Percentiles rank a stretch among this genome's conserved stretches.
Evolutionary conservation across 164 flowering plant genomes (phyloP).

Genomic region (Annona cherimola): DNA sequence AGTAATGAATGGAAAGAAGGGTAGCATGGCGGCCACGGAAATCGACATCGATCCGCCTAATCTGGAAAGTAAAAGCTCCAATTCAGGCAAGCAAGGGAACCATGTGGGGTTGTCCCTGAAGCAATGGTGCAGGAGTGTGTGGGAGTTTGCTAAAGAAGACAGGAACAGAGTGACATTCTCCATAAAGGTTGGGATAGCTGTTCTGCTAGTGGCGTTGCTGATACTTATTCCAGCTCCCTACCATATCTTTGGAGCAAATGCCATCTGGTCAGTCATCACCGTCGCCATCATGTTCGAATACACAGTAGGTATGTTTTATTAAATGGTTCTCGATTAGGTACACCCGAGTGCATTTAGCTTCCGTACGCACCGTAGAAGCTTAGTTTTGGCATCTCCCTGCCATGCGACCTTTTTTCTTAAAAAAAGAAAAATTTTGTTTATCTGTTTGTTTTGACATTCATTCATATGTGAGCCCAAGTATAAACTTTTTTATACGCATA

Average conservation of each 20-base stretch:
- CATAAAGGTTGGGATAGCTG: conserved; percentile 71
- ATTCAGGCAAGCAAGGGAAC: conserved; percentile 15
- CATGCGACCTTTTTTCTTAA: no score
- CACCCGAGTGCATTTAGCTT: no score
- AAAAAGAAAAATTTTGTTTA: no score
- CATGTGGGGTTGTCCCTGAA: conserved; percentile 17
- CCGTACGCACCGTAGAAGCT: no score
- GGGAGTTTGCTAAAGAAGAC: conserved; percentile 64
- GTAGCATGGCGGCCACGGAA: conserved; percentile 14
- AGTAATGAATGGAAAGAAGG: conserved; percentile 65
- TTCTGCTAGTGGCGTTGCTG: conserved; percentile 65
- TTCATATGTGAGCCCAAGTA: no score
- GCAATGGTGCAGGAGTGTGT: conserved; percentile 35
- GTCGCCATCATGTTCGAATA: conserved; percentile 90
- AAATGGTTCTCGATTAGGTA: no score
- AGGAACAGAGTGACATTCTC: conserved; percentile 57
- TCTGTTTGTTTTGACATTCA: no score
- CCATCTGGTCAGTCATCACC: conserved; percentile 87
- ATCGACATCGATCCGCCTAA: conserved; percentile 11
- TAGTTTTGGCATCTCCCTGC: no score
- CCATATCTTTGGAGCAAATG: conserved; percentile 62
- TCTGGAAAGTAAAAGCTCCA: neutral
- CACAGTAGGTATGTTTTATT: conserved; percentile 66
- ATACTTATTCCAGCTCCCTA: conserved; percentile 61
- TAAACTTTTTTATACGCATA: no score